Evolutionary conservation across 1,284 basidiomycete genomes (phyloP).

Genomic region (Sporisorium graminicola): DNA sequence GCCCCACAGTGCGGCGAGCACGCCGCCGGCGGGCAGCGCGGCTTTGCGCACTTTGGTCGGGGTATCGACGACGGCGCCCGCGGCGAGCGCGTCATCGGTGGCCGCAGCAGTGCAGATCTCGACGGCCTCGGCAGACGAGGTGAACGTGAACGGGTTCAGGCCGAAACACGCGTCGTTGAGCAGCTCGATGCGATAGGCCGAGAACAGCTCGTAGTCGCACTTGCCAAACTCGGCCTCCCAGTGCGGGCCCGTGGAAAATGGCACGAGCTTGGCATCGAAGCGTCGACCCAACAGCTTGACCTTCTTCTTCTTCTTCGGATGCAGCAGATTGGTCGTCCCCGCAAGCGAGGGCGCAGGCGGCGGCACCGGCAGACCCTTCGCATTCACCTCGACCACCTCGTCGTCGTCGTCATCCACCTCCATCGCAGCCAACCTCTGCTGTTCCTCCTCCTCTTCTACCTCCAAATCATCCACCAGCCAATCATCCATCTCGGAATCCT

Average conservation of each 20-base stretch:
- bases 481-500: conserved; percentile 68
- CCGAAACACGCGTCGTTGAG: conserved; percentile 62
- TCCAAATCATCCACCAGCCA: conserved; percentile 68
- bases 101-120: neutral
- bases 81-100: conserved; percentile 6
- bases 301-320: conserved; percentile 66
- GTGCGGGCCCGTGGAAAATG: conserved; percentile 65
- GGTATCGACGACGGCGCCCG: conserved; percentile 5
- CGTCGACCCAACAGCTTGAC: conserved; percentile 63
- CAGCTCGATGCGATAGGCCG: conserved; percentile 62
- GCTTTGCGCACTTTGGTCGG: conserved; percentile 27
- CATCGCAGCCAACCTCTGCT: conserved; percentile 15
- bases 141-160: conserved; percentile 65
- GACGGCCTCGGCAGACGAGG: conserved; percentile 17
- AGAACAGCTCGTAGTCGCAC: conserved; percentile 57
- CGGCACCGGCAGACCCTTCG: conserved; percentile 34
- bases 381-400: conserved; percentile 46
- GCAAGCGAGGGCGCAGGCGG: conserved; percentile 9
- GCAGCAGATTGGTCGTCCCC: conserved; percentile 30
- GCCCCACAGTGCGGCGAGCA: conserved; percentile 43
- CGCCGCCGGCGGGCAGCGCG: conserved; percentile 27
- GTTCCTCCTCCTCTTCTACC: conserved; percentile 59
- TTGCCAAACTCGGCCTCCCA: conserved; percentile 58
- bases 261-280: conserved; percentile 65
- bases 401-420: conserved; percentile 27